Percentiles rank a stretch among this genome's conserved stretches.
These are phyloP conservation scores for Penicillium chermesinum DNA, from an alignment of 495 filamentous ascomycete species.

Conservation along the genomic window DNA sequence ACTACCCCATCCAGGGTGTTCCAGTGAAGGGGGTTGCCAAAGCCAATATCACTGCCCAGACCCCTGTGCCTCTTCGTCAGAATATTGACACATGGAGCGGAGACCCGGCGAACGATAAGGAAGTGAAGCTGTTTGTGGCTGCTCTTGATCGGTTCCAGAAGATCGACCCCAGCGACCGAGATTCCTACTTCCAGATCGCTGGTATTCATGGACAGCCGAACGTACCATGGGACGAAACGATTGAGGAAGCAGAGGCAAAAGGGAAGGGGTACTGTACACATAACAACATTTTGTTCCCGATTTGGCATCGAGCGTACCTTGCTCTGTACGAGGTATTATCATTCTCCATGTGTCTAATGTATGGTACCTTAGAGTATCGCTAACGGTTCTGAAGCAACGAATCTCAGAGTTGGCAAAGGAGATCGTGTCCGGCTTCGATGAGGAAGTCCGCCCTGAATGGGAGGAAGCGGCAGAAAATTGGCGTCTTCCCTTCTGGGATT, in stretches of 20 bases:
- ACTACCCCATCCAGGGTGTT: constrained; percentile 6
- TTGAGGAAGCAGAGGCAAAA: constrained; percentile 12
- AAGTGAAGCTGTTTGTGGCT: constrained; percentile 31
- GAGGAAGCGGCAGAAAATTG: constrained; percentile 43
- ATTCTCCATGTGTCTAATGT: too few relatives aligned
- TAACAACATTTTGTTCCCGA: constrained; percentile 39
- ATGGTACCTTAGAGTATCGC: too few relatives aligned
- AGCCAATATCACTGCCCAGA: background rate
- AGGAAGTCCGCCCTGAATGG: constrained; percentile 17
- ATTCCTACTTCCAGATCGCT: constrained; percentile 29
- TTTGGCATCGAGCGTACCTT: constrained; percentile 46
- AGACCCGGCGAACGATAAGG: constrained; percentile 6
- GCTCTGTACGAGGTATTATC: constrained; percentile 39
- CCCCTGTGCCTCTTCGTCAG: constrained; percentile 5
- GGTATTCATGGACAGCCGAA: constrained; percentile 45
- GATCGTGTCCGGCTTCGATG: constrained; percentile 24
- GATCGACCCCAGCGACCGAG: constrained; percentile 11
- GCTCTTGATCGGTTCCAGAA: constrained; percentile 23
- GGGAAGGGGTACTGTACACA: constrained; percentile 28
- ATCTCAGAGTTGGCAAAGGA: constrained; percentile 23
- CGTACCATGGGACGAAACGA: constrained; percentile 34
- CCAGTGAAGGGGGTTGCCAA: background rate
- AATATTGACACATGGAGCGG: constrained; percentile 13
- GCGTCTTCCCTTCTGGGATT: constrained; percentile 55
- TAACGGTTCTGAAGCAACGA: constrained; percentile 12